Conservation (phyloP, 306 rosid species). For the Rubus parviflorus region DNA sequence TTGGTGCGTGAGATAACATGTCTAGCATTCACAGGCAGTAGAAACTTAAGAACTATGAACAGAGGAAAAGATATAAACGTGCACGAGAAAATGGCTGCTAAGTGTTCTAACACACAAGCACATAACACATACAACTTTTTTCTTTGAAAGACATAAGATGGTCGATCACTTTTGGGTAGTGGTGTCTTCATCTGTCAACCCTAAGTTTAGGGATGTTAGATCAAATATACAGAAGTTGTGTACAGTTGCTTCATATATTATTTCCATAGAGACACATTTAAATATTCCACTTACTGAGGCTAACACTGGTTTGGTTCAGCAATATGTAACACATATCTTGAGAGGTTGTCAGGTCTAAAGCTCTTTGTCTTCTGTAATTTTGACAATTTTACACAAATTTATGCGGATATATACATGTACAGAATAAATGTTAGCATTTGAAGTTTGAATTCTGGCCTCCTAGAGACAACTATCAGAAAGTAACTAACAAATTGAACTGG, state of each 20-base stretch:
- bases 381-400: not conserved
- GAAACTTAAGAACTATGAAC: constrained; percentile 15
- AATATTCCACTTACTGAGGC: constrained; percentile 30
- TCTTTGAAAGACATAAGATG: not conserved
- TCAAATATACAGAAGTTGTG: not conserved
- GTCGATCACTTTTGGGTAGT: constrained; percentile 29
- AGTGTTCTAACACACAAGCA: not conserved
- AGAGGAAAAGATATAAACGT: not conserved
- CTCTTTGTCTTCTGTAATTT: constrained; percentile 43
- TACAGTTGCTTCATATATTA: not conserved
- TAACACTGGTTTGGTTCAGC: constrained; percentile 34
- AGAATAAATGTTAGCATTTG: not conserved
- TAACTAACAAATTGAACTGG: not conserved
- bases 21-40: constrained; percentile 17
- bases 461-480: not conserved
- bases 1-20: constrained; percentile 15
- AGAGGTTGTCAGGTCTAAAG: constrained; percentile 40
- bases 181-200: constrained; percentile 25
- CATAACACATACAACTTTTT: not conserved
- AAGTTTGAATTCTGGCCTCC: constrained; percentile 1
- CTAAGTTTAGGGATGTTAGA: not conserved
- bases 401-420: not conserved
- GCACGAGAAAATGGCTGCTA: not conserved
- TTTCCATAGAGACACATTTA: too few relatives aligned
- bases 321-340: constrained; percentile 43